A percentile compares a stretch with the other conserved stretches of the same genome.
These are phyloP conservation scores for Pythium guiyangense DNA, from an alignment of 352 stramenopile species.

Conservation along the genomic window DNA sequence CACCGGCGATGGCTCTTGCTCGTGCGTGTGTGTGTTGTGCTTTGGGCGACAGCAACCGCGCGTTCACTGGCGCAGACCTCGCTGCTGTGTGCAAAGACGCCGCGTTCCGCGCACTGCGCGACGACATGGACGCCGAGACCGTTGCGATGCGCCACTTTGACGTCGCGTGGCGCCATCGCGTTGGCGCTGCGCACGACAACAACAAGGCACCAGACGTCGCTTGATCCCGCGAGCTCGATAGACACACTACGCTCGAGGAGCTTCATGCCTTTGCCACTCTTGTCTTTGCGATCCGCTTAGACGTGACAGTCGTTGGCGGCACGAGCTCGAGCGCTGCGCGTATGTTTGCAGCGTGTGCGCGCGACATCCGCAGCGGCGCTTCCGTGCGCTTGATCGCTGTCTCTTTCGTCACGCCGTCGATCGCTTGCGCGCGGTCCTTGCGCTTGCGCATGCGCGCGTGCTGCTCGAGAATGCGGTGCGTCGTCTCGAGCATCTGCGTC, in stretches of 20 bases:
- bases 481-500: background rate
- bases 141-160: conserved; percentile 41
- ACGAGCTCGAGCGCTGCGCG: conserved; percentile 16
- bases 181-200: background rate
- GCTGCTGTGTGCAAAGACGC: conserved; percentile 74
- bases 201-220: background rate
- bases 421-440: background rate
- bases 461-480: too few species aligned
- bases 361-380: background rate
- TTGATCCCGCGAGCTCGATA: background rate
- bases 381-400: too few species aligned
- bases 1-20: conserved; percentile 1
- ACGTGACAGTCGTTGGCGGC: background rate
- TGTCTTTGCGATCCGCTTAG: background rate
- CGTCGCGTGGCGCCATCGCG: conserved; percentile 40
- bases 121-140: conserved; percentile 35
- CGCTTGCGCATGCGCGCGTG: too few species aligned
- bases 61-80: conserved; percentile 62
- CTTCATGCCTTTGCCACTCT: background rate
- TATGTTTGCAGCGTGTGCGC: background rate
- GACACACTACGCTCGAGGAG: too few species aligned
- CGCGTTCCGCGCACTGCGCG: conserved; percentile 69
- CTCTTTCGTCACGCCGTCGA: background rate
- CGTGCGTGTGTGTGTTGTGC: too few species aligned
- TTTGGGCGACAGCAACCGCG: conserved; percentile 18